A percentile compares a stretch with the other conserved stretches of the same genome.
Evolutionary conservation across 306 rosid species (phyloP).

Genomic region (Corylus heterophylla): DNA sequence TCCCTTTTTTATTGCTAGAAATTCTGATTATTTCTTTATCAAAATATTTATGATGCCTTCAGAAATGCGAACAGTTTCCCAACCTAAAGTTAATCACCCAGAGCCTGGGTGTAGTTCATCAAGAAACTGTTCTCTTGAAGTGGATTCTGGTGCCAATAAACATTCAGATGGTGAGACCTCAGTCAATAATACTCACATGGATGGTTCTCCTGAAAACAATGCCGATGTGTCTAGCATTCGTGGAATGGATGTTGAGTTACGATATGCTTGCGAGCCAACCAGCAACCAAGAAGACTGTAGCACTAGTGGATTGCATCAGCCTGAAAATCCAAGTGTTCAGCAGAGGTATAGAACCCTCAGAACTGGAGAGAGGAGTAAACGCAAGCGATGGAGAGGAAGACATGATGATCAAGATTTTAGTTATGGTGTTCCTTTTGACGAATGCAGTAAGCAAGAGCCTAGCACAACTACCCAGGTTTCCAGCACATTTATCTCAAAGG

Average conservation of each 20-base stretch:
- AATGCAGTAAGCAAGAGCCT: slow-evolving; percentile 54
- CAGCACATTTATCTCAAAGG: slow-evolving; percentile 40
- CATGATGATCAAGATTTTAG: slow-evolving; percentile 57
- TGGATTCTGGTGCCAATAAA: slow-evolving; percentile 63
- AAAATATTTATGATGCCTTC: slow-evolving; percentile 29
- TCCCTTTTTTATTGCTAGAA: neutral
- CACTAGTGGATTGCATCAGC: slow-evolving; percentile 80
- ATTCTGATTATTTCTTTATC: slow-evolving; percentile 26
- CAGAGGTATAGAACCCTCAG: slow-evolving; percentile 58
- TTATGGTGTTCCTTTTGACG: slow-evolving; percentile 47
- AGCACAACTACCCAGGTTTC: slow-evolving; percentile 44
- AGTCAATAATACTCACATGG: slow-evolving; percentile 51
- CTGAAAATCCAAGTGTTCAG: slow-evolving; percentile 52
- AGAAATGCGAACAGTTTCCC: slow-evolving; percentile 51
- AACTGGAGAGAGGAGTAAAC: slow-evolving; percentile 80
- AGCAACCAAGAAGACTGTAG: slow-evolving; percentile 84
- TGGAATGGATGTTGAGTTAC: slow-evolving; percentile 65
- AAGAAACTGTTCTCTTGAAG: slow-evolving; percentile 63
- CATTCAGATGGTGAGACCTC: slow-evolving; percentile 84
- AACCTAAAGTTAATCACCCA: slow-evolving; percentile 57
- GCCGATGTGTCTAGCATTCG: slow-evolving; percentile 68
- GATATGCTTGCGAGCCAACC: slow-evolving; percentile 59
- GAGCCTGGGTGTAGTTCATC: slow-evolving; percentile 53
- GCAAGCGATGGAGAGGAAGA: slow-evolving; percentile 96
- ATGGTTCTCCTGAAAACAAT: slow-evolving; percentile 77